Evolutionary conservation across 31 red algal species (phyloP).

Genomic region (Bonnemaisonia californica): DNA sequence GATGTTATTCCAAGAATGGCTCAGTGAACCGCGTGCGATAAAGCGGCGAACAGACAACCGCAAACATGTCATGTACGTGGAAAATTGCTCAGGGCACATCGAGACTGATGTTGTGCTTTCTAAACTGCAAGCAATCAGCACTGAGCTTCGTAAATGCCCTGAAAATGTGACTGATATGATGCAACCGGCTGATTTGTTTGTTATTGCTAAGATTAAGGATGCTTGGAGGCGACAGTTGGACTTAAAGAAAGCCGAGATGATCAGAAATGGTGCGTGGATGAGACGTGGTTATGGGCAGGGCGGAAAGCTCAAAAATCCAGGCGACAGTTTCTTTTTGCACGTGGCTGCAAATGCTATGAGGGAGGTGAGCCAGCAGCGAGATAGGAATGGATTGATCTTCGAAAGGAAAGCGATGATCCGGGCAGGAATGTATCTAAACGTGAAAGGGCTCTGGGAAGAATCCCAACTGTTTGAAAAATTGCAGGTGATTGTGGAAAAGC

Average conservation of each 20-base stretch:
- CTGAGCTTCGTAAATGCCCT: slow-evolving; percentile 25
- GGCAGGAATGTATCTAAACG: slow-evolving; percentile 11
- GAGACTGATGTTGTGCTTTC: not conserved
- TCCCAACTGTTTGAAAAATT: slow-evolving; percentile 10
- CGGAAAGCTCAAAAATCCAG: slow-evolving; percentile 38
- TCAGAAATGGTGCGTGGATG: not conserved
- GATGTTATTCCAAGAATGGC: not conserved
- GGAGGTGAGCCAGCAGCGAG: not conserved
- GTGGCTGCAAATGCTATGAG: slow-evolving; percentile 1
- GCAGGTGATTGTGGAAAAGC: slow-evolving; percentile 22
- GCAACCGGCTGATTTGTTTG: slow-evolving; percentile 40
- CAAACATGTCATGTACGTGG: slow-evolving; percentile 30
- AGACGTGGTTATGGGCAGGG: not conserved
- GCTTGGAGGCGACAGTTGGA: slow-evolving; percentile 22
- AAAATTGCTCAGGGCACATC: slow-evolving; percentile 31
- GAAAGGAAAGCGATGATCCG: slow-evolving; percentile 24
- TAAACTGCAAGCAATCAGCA: slow-evolving; percentile 5
- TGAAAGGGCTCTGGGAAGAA: slow-evolving; percentile 15
- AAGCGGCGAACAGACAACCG: not conserved
- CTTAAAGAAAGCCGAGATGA: slow-evolving; percentile 1
- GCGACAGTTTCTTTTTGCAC: slow-evolving; percentile 24
- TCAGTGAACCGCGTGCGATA: slow-evolving; percentile 17
- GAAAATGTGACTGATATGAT: slow-evolving; percentile 32
- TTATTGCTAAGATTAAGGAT: slow-evolving; percentile 41
- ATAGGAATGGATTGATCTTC: slow-evolving; percentile 6